Base-by-base conservation (phyloP, 108 stramenopile species). In the Fragilariopsis cylindrus region DNA sequence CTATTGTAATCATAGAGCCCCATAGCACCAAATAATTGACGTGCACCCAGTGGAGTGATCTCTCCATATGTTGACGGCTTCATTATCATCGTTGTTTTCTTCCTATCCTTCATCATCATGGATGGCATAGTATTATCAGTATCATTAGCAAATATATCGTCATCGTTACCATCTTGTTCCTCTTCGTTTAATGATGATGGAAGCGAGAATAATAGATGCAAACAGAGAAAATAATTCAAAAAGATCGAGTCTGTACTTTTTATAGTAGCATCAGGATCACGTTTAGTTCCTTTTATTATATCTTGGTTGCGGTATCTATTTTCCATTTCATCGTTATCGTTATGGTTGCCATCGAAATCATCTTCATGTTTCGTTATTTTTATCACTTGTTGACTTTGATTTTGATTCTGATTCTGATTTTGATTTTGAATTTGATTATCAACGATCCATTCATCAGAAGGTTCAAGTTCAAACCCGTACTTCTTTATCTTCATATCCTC, bases 1-100 rank as follows among this genome's bases (percentile, higher is more conserved):
- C 45, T 18, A 1, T 63, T 44, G 50, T 13, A 46, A 52, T 60
- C 55, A 46, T 12, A 63, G 52, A 87, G 63, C 12, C 72, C 71
- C 88, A 91, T 87, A 70, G 82, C 79, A 80, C 84, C 53, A 60
- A 88, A 87, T 13, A 91, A 60, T 68, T 91, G 90, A 19, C 88
- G 77, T 52, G 84, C 76, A 66, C 88, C 88, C 57, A 82, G 21
- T 47, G 67, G 40, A 42, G 90, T 91, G n/a, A 91, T 84, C 80
- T 91, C 90, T 3, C 90, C 90, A 71, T 91, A 91, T 3, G 88
- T 89, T 8, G 78, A 80, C 49, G 44, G 56, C 11, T 68, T 52
- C 49, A 4, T 21, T 8, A 44, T 4, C 57, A 57, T 43, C n/a
- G 30, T 4, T 70, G 45, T 15, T 66, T 69, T 15, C 40, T 21